phyloP scores from a whole-genome alignment of 495 filamentous ascomycete genomes.

The Talaromyces ruber region DNA sequence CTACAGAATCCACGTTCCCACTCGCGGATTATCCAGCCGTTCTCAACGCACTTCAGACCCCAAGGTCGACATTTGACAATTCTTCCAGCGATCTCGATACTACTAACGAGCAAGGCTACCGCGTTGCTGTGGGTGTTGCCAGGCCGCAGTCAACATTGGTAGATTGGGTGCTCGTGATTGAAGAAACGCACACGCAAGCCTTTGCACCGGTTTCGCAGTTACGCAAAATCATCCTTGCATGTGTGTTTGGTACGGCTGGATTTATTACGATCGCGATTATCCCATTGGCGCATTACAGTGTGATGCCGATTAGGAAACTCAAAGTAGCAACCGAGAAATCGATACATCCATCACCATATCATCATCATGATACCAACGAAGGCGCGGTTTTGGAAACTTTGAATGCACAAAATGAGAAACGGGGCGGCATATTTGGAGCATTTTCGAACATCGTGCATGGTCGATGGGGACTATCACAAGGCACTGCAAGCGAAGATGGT shows the following conservation, averaged over 20 bases:
- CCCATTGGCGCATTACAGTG: conserved; percentile 70
- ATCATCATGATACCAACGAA: neutral
- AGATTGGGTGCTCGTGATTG: conserved; percentile 75
- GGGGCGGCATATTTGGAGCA: conserved; percentile 22
- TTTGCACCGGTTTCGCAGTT: conserved; percentile 65
- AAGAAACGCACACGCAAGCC: conserved; percentile 65
- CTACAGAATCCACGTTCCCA: conserved; percentile 42
- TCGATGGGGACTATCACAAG: conserved; percentile 17
- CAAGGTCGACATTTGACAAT: conserved; percentile 43
- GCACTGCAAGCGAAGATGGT: conserved; percentile 12
- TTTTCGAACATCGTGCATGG: conserved; percentile 5
- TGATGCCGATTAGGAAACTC: conserved; percentile 69
- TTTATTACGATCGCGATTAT: conserved; percentile 58
- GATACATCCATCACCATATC: conserved; percentile 42
- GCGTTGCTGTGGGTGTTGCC: conserved; percentile 66
- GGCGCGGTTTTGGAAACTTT: neutral
- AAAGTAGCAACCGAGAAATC: conserved; percentile 72
- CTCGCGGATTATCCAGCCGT: conserved; percentile 50
- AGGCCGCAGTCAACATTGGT: conserved; percentile 54
- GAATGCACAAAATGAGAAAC: neutral
- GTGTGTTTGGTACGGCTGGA: conserved; percentile 75
- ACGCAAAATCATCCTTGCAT: conserved; percentile 68
- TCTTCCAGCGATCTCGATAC: conserved; percentile 57
- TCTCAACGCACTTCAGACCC: conserved; percentile 38
- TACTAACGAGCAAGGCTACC: conserved; percentile 54